Evolutionary conservation across 2,329 filamentous ascomycete species (phyloP), one percentile per base, ranked within the genome.

Genomic region (Hortaea sp.): DNA sequence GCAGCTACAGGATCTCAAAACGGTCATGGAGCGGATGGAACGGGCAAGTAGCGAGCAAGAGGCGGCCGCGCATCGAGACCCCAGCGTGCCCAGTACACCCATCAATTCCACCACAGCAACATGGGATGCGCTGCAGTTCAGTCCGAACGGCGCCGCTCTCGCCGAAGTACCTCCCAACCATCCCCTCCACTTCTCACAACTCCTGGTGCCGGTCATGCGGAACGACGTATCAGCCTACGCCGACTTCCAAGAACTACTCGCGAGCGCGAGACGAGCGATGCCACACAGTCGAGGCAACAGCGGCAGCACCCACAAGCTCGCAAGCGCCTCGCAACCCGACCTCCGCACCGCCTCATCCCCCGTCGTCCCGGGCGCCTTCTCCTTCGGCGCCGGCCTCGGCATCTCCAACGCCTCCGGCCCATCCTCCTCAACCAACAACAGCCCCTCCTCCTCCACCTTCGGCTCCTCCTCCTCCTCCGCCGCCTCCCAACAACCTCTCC

Each of bases 1-100:
- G 64, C 92, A 98, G 64, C 73, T 98, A 2, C 77, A 84, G 2
- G 86, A 97, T 65, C 78, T 98, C 52, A 98, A 98, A 67, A 74
- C 78, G 13, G 88, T 95, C 52, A 87, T 98, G 81, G 88, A 95
- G 66, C 82, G 84, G 57, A 86, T 95, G 80, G 73, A 78, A 9
- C 80, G 77, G 75, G 49, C 85, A 92, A 9, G 9, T 9, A 54
- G 85, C 94, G 55, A 75, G 78, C 54, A 76, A 82, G 42, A 80
- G 75, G 39, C 75, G 39, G 78, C 78, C 47, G 76, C 80, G n/a
- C 32, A 35, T n/a, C 35, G 41, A 41, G 85, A 86, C 7, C 64
- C 69, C 12, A 81, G 79, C 10, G 77, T 85, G 6, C 88, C 88
- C 1, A 87, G 87, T 0, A 95, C 90, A 1, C 89, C 90, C 1